Percentiles rank a stretch among this genome's conserved stretches.
Evolutionary conservation across 2,329 filamentous ascomycete species (phyloP).

Genomic region (Byssothecium circinans): DNA sequence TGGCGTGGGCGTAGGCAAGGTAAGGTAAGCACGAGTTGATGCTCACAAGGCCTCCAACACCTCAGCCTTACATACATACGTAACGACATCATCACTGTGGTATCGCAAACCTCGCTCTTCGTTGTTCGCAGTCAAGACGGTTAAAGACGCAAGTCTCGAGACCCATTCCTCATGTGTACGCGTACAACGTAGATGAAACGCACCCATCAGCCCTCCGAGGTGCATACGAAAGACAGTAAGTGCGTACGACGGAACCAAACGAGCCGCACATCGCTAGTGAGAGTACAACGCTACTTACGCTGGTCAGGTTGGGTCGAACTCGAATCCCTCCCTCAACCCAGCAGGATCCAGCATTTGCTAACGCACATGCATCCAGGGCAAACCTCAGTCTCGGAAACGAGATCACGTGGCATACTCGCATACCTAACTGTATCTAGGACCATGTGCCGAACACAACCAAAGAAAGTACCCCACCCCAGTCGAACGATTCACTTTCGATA

Average conservation of each 20-base stretch:
- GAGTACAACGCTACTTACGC: neutral
- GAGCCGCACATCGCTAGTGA: neutral
- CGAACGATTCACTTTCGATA: neutral
- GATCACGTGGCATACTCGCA: neutral
- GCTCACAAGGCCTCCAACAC: neutral
- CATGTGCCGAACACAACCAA: neutral
- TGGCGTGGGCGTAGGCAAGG: neutral
- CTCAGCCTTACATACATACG: neutral
- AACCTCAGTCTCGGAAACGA: neutral
- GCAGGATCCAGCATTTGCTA: neutral
- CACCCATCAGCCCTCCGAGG: neutral
- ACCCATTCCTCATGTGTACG: neutral
- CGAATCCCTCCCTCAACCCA: neutral
- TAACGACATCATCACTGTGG: neutral
- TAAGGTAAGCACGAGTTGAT: neutral
- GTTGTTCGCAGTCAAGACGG: neutral
- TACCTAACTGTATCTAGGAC: neutral
- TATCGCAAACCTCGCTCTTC: neutral
- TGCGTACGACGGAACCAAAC: neutral
- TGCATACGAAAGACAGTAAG: conserved; percentile 1
- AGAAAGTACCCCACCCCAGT: neutral
- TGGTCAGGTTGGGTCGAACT: neutral
- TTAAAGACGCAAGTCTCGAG: neutral
- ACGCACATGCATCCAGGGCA: neutral
- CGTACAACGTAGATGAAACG: neutral